Conservation (phyloP, 352 stramenopile species). For the Globisporangium yorkense region DNA sequence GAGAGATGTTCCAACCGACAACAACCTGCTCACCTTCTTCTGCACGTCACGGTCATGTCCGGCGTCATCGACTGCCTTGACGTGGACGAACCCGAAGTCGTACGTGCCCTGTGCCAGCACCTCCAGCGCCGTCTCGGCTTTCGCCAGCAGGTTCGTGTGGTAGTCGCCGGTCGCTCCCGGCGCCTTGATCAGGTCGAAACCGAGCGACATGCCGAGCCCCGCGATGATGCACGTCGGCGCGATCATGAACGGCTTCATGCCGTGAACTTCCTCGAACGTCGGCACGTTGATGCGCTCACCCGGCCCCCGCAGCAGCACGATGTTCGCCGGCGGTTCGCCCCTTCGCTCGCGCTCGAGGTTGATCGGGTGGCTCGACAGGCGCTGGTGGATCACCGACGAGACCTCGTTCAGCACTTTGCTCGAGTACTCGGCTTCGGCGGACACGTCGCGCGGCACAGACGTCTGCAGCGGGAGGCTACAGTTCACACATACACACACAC, state of each 20-base stretch:
- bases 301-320: slow-evolving; percentile 79
- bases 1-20: not conserved
- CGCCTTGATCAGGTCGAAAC: slow-evolving; percentile 66
- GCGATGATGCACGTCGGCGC: slow-evolving; percentile 87
- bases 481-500: not conserved
- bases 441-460: slow-evolving; percentile 57
- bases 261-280: slow-evolving; percentile 79
- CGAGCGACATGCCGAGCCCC: slow-evolving; percentile 80
- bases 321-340: slow-evolving; percentile 68
- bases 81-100: slow-evolving; percentile 82
- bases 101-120: slow-evolving; percentile 30
- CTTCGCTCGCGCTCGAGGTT: slow-evolving; percentile 51
- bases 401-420: slow-evolving; percentile 77
- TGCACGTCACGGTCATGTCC: slow-evolving; percentile 79
- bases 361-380: slow-evolving; percentile 66
- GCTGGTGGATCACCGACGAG: slow-evolving; percentile 57
- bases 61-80: slow-evolving; percentile 85
- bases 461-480: slow-evolving; percentile 56
- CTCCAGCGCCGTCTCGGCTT: slow-evolving; percentile 68
- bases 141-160: slow-evolving; percentile 76
- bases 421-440: slow-evolving; percentile 66
- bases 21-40: slow-evolving; percentile 43
- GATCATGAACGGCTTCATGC: slow-evolving; percentile 83
- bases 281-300: slow-evolving; percentile 82
- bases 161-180: slow-evolving; percentile 80